Evolutionary conservation across 257 asterid genomes (phyloP), one percentile per base, ranked within the genome.

Genomic region (Primulina eburnea): DNA sequence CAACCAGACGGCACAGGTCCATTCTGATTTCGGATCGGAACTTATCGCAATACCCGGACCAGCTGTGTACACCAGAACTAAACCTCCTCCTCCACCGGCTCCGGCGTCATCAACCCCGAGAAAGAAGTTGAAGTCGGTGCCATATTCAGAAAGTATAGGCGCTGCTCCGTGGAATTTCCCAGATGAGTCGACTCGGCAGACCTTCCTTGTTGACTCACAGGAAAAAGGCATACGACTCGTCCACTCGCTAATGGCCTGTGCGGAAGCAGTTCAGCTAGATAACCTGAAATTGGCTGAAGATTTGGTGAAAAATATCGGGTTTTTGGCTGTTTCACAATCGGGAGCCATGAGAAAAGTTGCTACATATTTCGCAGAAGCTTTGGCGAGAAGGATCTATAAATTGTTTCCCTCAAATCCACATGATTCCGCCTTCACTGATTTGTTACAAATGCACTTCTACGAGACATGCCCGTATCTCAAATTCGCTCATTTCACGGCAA

Each of bases 401-500:
- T 47, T 47, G 33, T 83, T 75, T 16, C 90, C 89, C 0, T 28
- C 84, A 1, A 80, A 76, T 65, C 85, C 82, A 24, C 82, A 76
- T 33, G 96, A 90, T 28, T 70, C 89, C 4, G 89, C 90, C 16
- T 88, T 85, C 57, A 69, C 81, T 4, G 97, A 90, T 70, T 12
- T 80, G 69, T 65, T 90, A 11, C 92, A 92, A 75, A 88, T 87
- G 90, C 97, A 92, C 70, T 92, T 90, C 73, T 92, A 90, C 72
- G 98, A 92, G 71, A 78, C 90, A 2, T 87, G 97, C 70, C 98
- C 98, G 7, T 90, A 90, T 65, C 82, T 92, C 2, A 92, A 92
- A 67, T 92, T 92, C 76, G 93, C 97, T 0, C 98, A 92, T 74
- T 92, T 92, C 63, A 92, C 98, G 1, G 98, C 98, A 0, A 90